phyloP scores from a whole-genome alignment of 345 rosid genomes.

The Leavenworthia alabamica region DNA sequence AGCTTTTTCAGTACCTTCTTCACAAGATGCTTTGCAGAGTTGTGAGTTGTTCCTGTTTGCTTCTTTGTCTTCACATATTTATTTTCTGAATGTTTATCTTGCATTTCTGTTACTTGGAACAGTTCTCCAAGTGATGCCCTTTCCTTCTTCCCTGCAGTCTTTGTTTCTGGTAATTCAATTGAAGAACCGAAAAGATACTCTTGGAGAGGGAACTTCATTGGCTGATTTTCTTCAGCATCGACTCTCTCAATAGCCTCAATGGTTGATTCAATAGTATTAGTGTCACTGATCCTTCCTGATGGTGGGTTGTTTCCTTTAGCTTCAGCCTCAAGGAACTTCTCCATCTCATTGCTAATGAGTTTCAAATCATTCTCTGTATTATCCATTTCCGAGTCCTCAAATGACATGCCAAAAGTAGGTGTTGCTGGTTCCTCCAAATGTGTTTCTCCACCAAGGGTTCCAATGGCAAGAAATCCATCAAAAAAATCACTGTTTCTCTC shows the following conservation, averaged over 20 bases:
- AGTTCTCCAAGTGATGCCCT: slow-evolving; percentile 67
- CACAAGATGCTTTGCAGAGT: slow-evolving; percentile 49
- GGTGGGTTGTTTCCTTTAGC: slow-evolving; percentile 57
- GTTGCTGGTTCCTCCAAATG: slow-evolving; percentile 50
- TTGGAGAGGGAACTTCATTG: slow-evolving; percentile 59
- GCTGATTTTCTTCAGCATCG: slow-evolving; percentile 41
- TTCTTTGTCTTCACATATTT: slow-evolving; percentile 36
- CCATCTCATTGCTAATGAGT: slow-evolving; percentile 50
- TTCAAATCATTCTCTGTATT: slow-evolving; percentile 58
- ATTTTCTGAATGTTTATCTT: slow-evolving; percentile 35
- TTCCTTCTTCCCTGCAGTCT: slow-evolving; percentile 45
- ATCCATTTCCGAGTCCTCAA: slow-evolving; percentile 39
- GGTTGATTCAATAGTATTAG: slow-evolving; percentile 49
- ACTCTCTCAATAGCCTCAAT: slow-evolving; percentile 43
- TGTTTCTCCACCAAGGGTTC: slow-evolving; percentile 71
- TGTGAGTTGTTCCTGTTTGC: slow-evolving; percentile 42
- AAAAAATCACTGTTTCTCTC: slow-evolving; percentile 49
- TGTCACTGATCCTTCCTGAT: slow-evolving; percentile 58
- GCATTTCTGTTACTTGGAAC: slow-evolving; percentile 48
- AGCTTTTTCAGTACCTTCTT: slow-evolving; percentile 63
- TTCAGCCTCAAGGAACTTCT: slow-evolving; percentile 77
- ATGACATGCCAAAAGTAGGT: slow-evolving; percentile 55
- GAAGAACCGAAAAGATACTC: slow-evolving; percentile 72
- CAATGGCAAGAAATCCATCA: slow-evolving; percentile 81
- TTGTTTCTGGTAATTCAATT: slow-evolving; percentile 50